phyloP scores from a whole-genome alignment of 371 early-diverging fungal genomes.

The Mortierella sp. region DNA sequence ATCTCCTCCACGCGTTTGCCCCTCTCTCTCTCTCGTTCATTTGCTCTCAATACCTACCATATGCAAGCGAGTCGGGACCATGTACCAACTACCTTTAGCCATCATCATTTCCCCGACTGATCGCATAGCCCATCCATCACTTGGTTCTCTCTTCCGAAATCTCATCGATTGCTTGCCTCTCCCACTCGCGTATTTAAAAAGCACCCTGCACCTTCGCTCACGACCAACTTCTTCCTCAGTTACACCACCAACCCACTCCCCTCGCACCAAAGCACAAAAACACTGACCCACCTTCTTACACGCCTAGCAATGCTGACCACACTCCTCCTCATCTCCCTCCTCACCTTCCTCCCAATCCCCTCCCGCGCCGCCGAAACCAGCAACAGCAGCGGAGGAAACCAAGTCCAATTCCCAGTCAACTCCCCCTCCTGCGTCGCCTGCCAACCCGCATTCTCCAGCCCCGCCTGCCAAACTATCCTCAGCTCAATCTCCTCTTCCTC shows the following conservation, averaged over 20 bases:
- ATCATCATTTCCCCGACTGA: too few relatives aligned
- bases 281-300: neutral
- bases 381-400: neutral
- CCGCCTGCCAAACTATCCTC: slow-evolving; percentile 37
- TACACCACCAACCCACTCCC: neutral
- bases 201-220: too few relatives aligned
- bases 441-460: slow-evolving; percentile 36
- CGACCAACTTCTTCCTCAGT: neutral
- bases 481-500: slow-evolving; percentile 23
- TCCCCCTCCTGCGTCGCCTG: slow-evolving; percentile 25
- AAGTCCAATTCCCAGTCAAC: slow-evolving; percentile 33
- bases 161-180: too few relatives aligned
- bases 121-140: too few relatives aligned
- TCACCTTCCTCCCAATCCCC: slow-evolving; percentile 23
- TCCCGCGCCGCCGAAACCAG: slow-evolving; percentile 15
- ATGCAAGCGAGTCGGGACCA: too few relatives aligned
- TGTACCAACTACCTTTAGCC: too few relatives aligned
- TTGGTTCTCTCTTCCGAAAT: too few relatives aligned
- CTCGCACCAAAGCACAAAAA: neutral
- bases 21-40: too few relatives aligned
- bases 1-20: too few relatives aligned
- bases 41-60: too few relatives aligned
- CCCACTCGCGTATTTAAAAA: too few relatives aligned
- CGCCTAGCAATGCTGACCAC: neutral
- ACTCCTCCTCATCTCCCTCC: neutral